Conservation (phyloP, 495 filamentous ascomycete species). For the Aspergillus hancockii region DNA sequence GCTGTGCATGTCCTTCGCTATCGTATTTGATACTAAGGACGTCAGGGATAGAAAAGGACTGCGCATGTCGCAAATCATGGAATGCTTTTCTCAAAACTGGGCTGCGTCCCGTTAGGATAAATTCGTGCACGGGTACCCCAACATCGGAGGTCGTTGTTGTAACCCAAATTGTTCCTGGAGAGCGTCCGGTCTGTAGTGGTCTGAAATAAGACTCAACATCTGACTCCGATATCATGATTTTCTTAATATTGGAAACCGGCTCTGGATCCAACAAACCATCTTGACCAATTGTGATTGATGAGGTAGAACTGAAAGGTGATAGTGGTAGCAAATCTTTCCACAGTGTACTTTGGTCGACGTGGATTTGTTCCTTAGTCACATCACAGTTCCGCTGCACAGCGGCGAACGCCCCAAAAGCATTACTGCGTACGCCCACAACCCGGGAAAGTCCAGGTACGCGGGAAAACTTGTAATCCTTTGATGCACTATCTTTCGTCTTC, state of each 20-base stretch:
- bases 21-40: constrained; percentile 58
- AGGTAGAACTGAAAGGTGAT: constrained; percentile 53
- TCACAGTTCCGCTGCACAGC: constrained; percentile 84
- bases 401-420: constrained; percentile 83
- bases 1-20: constrained; percentile 46
- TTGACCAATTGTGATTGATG: constrained; percentile 20
- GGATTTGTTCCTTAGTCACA: constrained; percentile 73
- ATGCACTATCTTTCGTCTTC: constrained; percentile 72
- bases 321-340: constrained; percentile 75
- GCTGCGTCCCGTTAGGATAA: constrained; percentile 74
- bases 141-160: constrained; percentile 63
- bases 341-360: constrained; percentile 60
- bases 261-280: constrained; percentile 18
- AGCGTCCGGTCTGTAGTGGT: constrained; percentile 18
- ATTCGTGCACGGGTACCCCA: constrained; percentile 78
- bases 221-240: constrained; percentile 50
- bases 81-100: constrained; percentile 64
- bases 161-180: constrained; percentile 44
- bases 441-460: constrained; percentile 84
- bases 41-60: constrained; percentile 54
- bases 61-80: constrained; percentile 44
- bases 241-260: constrained; percentile 34
- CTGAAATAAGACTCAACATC: constrained; percentile 59
- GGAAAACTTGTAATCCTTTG: constrained; percentile 87
- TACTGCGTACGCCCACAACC: constrained; percentile 80